Base-by-base conservation (phyloP, 1,139 yeast genomes). In the Geotrichum klebahnii region DNA sequence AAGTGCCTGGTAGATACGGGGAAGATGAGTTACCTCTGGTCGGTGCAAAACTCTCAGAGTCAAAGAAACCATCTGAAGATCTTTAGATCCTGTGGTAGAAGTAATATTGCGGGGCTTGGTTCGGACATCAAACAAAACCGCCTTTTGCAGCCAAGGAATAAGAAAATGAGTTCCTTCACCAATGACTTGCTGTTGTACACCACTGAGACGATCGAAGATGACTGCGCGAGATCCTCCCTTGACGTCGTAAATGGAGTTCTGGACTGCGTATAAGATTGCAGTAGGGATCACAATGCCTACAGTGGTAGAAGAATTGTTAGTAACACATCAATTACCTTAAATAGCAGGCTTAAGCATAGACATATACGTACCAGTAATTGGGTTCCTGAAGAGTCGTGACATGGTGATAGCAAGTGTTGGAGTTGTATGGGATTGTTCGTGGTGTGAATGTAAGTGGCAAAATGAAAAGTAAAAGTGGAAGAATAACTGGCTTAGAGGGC, bases 81-180 rank as follows among this genome's bases (percentile, higher is more conserved):
- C 99, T 71, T 90, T 92, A 23, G 97, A 89, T 19, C 98, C 98
- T 0, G 99, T 94, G 54, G 92, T 87, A 44, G 98, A 85, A 44
- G 96, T 82, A 63, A 92, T 90, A 58, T 87, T 87, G 71, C 94
- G 84, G 35, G 99, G 98, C 60, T 73, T 46, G 24, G 97, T 90
- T 66, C 97, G 79, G 43, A 94, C 96, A 65, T 94, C 98, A 67
- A 79, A 94, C 32, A 89, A 70, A 52, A 92, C 78, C 2, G 98
- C 95, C 66, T 79, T 82, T 68, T 92, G 98, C 56, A 92, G 75
- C 98, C 99, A 92, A 44, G 99, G 99, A 50, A 92, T 70, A 56
- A 90, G 74, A 68, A 92, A 92, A 69, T 92, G 97, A 32, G 97
- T 87, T 52, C 99, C 99, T 72, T 92, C 99, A 28, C 97, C 97